phyloP scores from a whole-genome alignment of 352 stramenopile genomes.

The Pythium vanterpoolii region DNA sequence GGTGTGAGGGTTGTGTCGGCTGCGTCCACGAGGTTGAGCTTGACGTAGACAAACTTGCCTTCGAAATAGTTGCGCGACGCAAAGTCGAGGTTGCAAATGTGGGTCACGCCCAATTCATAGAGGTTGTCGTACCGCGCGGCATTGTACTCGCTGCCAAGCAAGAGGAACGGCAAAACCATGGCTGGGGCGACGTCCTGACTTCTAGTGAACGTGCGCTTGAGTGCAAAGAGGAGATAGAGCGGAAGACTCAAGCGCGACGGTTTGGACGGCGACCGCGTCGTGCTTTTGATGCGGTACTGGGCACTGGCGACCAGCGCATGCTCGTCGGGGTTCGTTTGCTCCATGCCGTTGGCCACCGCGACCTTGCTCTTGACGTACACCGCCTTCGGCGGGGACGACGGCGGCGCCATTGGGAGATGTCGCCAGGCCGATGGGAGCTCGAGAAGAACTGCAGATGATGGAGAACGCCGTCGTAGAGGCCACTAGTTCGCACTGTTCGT shows the following conservation, averaged over 20 bases:
- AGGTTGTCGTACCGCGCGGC: constrained; percentile 24
- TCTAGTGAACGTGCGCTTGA: constrained; percentile 13
- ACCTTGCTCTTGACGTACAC: constrained; percentile 28
- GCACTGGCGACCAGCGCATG: constrained; percentile 22
- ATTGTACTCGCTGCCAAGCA: constrained; percentile 23
- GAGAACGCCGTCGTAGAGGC: no score
- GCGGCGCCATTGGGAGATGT: neutral
- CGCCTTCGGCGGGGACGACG: constrained; percentile 21
- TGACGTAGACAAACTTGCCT: constrained; percentile 31
- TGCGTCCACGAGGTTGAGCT: constrained; percentile 23
- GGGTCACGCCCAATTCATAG: constrained; percentile 22
- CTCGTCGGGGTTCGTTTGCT: constrained; percentile 27
- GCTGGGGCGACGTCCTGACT: constrained; percentile 1
- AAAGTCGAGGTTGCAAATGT: constrained; percentile 31
- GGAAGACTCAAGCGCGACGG: constrained; percentile 3
- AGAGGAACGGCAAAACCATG: constrained; percentile 16
- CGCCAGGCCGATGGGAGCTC: neutral
- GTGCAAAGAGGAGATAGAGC: constrained; percentile 14
- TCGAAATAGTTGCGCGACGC: constrained; percentile 30
- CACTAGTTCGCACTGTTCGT: no score
- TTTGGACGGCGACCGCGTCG: neutral
- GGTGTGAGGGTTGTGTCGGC: constrained; percentile 10
- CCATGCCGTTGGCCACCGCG: constrained; percentile 17
- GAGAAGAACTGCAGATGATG: no score
- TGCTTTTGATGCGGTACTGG: constrained; percentile 23